phyloP scores from a whole-genome alignment of 139 green algal genomes.

The Yamagishiella unicocca region DNA sequence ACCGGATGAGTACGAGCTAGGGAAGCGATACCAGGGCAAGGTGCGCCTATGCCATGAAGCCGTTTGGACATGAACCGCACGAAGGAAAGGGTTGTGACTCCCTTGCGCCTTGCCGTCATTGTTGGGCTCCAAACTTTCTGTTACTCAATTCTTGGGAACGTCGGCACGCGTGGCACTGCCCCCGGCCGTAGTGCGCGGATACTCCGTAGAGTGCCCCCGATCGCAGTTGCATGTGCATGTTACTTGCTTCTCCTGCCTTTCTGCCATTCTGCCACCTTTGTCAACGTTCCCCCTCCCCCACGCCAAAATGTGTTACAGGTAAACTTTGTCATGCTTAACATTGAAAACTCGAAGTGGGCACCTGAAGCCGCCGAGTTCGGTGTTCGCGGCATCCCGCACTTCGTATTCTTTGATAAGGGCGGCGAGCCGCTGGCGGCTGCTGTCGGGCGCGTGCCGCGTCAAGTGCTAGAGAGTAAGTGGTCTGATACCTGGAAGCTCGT shows the following conservation, averaged over 20 bases:
- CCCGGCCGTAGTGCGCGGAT: too few species aligned
- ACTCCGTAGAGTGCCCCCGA: not conserved
- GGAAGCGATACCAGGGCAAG: slow-evolving; percentile 80
- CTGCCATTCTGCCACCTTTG: not conserved
- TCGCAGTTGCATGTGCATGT: not conserved
- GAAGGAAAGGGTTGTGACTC: too few species aligned
- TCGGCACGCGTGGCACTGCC: too few species aligned
- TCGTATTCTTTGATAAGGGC: slow-evolving; percentile 90
- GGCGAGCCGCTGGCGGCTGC: slow-evolving; percentile 81
- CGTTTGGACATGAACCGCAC: not conserved
- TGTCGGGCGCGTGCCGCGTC: slow-evolving; percentile 84
- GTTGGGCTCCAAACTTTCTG: too few species aligned
- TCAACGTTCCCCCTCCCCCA: not conserved
- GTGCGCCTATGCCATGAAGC: too few species aligned
- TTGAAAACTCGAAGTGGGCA: slow-evolving; percentile 97
- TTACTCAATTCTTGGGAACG: too few species aligned
- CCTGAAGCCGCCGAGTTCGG: slow-evolving; percentile 87
- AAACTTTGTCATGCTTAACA: slow-evolving; percentile 99
- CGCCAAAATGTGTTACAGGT: slow-evolving; percentile 73
- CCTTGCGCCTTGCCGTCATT: too few species aligned
- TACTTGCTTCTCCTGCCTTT: not conserved
- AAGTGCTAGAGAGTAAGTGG: slow-evolving; percentile 77
- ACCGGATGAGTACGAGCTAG: slow-evolving; percentile 74
- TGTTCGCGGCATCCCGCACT: slow-evolving; percentile 95
- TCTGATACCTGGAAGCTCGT: too few species aligned